Base-by-base conservation (phyloP, 805 yeast species). In the Yarrowia sp. region DNA sequence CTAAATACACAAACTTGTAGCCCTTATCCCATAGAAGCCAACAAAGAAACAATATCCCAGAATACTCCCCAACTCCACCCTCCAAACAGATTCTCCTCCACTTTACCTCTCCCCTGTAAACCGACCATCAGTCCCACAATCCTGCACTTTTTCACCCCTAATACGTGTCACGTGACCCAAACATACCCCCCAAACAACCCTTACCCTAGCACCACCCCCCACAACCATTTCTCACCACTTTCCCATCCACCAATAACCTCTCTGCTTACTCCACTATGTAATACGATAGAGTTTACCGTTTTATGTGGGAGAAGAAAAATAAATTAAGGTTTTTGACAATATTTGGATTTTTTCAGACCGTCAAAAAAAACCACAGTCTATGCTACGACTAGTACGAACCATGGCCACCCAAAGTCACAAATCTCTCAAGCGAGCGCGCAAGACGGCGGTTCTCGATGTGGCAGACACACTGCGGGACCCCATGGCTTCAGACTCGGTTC, bases 401-500 rank as follows among this genome's bases (percentile, higher is more conserved):
- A 53, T 53, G 60, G 60, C n/a, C 45, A 53, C 60, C 14, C 60
- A 53, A 53, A 53, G 60, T 39, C 60, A 53, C 60, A 53, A 53
- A 28, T 53, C 60, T 22, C 5, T 53, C 38, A 53, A 53, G 36
- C 35, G 60, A 22, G 60, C 60, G 8, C 60, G 60, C 4, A 53
- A 53, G 14, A 53, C 39, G n/a, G 60, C 60, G n/a, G 60, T 53
- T 38, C 42, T 43, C 42, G 63, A 57, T 33, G 35, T 57, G 33
- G 50, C 5, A 18, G 63, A 57, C 35, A 35, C 42, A 1, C 42
- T 57, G n/a, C 44, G 50, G 22, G 98, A 92, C 67, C 82, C 88
- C 36, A 89, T 96, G 0, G 83, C 95, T 1, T 90, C 96, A 8
- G 76, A 86, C 42, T 98, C 98, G 8, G 89, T 90, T 7, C 79